A percentile compares a stretch with the other conserved stretches of the same genome.
Conservation (phyloP, 73 alveolate species). For the Paramecium bursaria region DNA sequence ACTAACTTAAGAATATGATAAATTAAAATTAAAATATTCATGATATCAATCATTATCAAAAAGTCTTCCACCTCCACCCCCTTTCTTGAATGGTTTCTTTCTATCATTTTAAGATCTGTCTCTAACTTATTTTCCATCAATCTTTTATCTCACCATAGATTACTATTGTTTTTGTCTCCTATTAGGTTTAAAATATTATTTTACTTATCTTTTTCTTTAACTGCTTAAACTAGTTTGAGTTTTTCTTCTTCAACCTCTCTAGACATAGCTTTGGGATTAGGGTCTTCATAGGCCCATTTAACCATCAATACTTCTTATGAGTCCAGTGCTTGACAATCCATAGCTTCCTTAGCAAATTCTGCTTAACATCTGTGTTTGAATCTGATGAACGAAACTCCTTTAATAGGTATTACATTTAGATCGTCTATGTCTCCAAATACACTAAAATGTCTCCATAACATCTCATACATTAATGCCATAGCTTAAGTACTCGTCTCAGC, state of each 20-base stretch:
- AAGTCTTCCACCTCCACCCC: constrained; percentile 38
- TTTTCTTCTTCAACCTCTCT: constrained; percentile 55
- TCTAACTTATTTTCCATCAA: constrained; percentile 6
- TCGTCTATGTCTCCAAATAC: constrained; percentile 99
- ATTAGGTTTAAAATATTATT: background rate
- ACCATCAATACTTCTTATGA: constrained; percentile 92
- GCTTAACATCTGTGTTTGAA: constrained; percentile 97
- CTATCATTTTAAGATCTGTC: constrained; percentile 46
- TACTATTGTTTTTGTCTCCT: constrained; percentile 11
- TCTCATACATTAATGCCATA: constrained; percentile 88
- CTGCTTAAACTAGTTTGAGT: constrained; percentile 56
- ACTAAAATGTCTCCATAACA: constrained; percentile 91
- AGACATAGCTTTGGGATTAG: constrained; percentile 69
- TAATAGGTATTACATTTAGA: constrained; percentile 87
- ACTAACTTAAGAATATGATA: background rate
- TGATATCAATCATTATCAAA: constrained; percentile 62
- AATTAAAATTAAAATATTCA: background rate
- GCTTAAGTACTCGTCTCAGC: constrained; percentile 83
- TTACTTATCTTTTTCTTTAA: constrained; percentile 48
- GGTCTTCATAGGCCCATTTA: constrained; percentile 96
- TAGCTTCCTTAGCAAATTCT: constrained; percentile 99
- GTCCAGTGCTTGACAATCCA: constrained; percentile 91
- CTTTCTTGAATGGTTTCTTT: constrained; percentile 1
- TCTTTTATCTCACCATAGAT: background rate
- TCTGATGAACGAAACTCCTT: constrained; percentile 93